A percentile compares a stretch with the other conserved stretches of the same genome.
Conservation (phyloP, 805 yeast genomes). For the Torulaspora maleeae region DNA sequence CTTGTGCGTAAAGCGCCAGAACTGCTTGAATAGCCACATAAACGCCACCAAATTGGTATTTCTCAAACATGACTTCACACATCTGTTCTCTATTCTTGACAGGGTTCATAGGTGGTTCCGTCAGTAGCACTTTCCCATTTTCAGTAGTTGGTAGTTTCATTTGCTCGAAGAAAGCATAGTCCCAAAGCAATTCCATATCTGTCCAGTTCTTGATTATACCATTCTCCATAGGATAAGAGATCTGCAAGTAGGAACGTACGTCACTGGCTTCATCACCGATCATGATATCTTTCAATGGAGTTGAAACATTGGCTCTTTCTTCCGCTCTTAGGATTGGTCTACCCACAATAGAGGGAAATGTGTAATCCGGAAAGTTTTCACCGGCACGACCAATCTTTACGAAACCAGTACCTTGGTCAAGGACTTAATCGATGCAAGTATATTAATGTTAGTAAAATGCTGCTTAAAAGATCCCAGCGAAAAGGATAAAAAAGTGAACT, state of each 20-base stretch:
- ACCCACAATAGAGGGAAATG: slow-evolving; percentile 96
- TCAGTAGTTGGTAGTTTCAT: slow-evolving; percentile 73
- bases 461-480: background rate
- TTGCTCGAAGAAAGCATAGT: slow-evolving; percentile 89
- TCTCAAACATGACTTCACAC: slow-evolving; percentile 94
- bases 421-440: slow-evolving; percentile 43
- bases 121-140: slow-evolving; percentile 77
- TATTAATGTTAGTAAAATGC: slow-evolving; percentile 9
- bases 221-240: slow-evolving; percentile 98
- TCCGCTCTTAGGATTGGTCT: slow-evolving; percentile 96
- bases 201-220: slow-evolving; percentile 98
- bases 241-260: slow-evolving; percentile 82
- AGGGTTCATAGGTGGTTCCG: slow-evolving; percentile 99
- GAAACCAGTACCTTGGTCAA: slow-evolving; percentile 98
- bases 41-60: slow-evolving; percentile 86
- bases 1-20: slow-evolving; percentile 95
- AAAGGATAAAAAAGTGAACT: background rate
- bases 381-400: slow-evolving; percentile 97
- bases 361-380: slow-evolving; percentile 92
- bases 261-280: slow-evolving; percentile 94
- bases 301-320: slow-evolving; percentile 60
- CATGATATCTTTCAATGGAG: slow-evolving; percentile 91
- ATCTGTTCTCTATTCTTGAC: slow-evolving; percentile 82
- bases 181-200: slow-evolving; percentile 98
- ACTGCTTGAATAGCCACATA: slow-evolving; percentile 97